Conservation (phyloP, 176 grass and related monocot genomes). For the Leersia perrieri region DNA sequence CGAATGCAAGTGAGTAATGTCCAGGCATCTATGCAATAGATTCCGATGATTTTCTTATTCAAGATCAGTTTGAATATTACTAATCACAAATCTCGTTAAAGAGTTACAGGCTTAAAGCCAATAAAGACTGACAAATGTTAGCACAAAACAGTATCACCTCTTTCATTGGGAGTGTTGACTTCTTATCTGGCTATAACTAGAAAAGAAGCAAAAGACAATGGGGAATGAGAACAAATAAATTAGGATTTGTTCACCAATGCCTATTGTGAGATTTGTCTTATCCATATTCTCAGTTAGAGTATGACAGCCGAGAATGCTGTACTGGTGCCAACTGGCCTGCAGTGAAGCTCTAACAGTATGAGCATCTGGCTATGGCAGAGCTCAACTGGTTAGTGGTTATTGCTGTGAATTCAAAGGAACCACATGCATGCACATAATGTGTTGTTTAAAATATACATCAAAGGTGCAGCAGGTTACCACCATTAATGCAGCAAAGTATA, state of each 20-base stretch:
- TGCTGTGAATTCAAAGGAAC: neutral
- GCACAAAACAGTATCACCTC: neutral
- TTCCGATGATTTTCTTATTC: neutral
- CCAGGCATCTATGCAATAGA: neutral
- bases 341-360: neutral
- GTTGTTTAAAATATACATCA: neutral
- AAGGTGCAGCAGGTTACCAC: neutral
- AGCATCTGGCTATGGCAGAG: neutral
- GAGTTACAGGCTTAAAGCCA: neutral
- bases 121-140: neutral
- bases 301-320: neutral
- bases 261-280: neutral
- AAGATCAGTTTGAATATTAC: neutral
- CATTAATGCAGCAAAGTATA: neutral
- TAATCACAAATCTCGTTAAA: neutral
- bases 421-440: neutral
- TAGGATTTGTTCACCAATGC: neutral
- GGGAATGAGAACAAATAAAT: neutral
- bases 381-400: neutral
- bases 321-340: neutral
- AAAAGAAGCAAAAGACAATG: neutral
- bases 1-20: slow-evolving; percentile 33
- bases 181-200: neutral
- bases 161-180: neutral
- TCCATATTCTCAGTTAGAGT: neutral